phyloP scores from a whole-genome alignment of 2,329 filamentous ascomycete species.

The Xenoacremonium recifei region DNA sequence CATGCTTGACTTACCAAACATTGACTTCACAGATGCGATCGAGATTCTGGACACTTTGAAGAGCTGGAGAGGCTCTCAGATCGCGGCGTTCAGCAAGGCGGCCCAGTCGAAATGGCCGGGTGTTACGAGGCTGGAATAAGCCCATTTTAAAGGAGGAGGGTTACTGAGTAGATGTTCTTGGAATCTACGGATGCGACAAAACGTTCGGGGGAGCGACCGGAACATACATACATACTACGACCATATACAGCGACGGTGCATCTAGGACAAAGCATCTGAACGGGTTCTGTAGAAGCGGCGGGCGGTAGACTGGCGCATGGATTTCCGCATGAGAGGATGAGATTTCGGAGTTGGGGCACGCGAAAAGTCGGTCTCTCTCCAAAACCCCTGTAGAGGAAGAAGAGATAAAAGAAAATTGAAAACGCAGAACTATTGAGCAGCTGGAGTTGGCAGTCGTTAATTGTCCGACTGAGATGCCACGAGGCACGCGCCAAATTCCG shows the following conservation, averaged over 20 bases:
- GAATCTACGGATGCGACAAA: constrained; percentile 4
- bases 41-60: constrained; percentile 42
- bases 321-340: constrained; percentile 9
- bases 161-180: constrained; percentile 4
- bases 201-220: not conserved
- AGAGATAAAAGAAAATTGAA: too few species aligned
- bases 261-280: not conserved
- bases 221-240: not conserved
- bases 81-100: constrained; percentile 46
- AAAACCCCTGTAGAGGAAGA: constrained; percentile 23
- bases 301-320: constrained; percentile 22
- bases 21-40: constrained; percentile 56
- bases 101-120: constrained; percentile 51
- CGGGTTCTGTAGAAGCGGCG: constrained; percentile 13
- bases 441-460: too few species aligned
- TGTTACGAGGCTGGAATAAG: constrained; percentile 44
- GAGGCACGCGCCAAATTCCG: too few species aligned
- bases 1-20: constrained; percentile 50
- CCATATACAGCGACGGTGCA: not conserved
- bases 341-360: constrained; percentile 24
- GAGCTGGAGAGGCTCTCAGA: constrained; percentile 49
- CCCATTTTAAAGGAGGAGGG: not conserved
- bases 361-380: constrained; percentile 26
- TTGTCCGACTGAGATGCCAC: too few species aligned
- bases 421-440: too few species aligned